A percentile compares a stretch with the other conserved stretches of the same genome.
Conservation (phyloP, 2,329 filamentous ascomycete genomes). For the Aspergillus fructus region DNA sequence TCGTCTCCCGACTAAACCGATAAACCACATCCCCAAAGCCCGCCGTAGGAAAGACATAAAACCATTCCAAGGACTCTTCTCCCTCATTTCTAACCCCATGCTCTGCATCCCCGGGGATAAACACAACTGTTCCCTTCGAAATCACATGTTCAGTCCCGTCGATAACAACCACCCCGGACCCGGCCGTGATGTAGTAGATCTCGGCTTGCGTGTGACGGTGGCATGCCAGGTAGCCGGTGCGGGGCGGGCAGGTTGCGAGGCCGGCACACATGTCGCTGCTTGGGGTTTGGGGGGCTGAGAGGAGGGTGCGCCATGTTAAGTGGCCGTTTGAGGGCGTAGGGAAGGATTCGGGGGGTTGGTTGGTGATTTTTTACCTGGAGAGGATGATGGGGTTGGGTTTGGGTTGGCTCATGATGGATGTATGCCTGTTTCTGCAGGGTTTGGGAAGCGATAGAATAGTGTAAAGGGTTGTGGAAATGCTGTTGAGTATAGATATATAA, state of each 20-base stretch:
- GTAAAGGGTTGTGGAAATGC: not conserved
- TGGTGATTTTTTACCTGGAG: not conserved
- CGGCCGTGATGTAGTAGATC: slow-evolving; percentile 43
- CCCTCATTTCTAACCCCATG: slow-evolving; percentile 40
- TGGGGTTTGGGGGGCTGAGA: not conserved
- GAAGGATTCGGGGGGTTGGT: not conserved
- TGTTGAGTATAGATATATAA: too few species aligned
- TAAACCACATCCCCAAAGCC: slow-evolving; percentile 42
- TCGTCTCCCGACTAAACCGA: slow-evolving; percentile 25
- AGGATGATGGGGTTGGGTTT: not conserved
- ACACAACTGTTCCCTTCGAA: slow-evolving; percentile 36
- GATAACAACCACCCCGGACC: slow-evolving; percentile 38
- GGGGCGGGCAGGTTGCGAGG: not conserved
- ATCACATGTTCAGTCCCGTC: slow-evolving; percentile 37
- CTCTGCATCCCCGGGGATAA: slow-evolving; percentile 45
- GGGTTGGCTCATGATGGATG: not conserved
- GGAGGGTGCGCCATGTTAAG: not conserved
- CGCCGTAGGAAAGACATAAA: slow-evolving; percentile 43
- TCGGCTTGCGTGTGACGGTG: slow-evolving; percentile 46
- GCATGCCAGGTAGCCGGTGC: not conserved
- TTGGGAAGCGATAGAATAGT: not conserved
- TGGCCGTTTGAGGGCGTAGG: not conserved
- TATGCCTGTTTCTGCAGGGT: not conserved
- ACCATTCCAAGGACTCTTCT: slow-evolving; percentile 34
- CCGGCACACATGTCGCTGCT: not conserved